Evolutionary conservation across 139 green algal species (phyloP).

Genomic region (Haematococcus lacustris): DNA sequence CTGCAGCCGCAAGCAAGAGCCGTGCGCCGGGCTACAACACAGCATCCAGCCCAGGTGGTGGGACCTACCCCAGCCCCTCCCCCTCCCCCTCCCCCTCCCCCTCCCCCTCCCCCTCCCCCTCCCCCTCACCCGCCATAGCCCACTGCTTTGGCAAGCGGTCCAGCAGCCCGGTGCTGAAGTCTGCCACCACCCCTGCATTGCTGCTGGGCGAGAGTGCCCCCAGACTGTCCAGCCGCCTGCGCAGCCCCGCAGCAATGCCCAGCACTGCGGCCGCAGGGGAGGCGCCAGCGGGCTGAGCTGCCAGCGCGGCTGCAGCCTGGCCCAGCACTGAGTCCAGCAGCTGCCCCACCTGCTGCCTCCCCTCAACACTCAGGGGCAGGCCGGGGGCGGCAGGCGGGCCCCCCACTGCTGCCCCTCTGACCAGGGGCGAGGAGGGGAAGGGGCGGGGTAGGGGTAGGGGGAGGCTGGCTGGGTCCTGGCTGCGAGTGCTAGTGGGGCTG

Average conservation of each 20-base stretch:
- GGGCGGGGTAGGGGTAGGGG: no score
- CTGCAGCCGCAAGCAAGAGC: no score
- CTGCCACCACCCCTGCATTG: constrained; percentile 7
- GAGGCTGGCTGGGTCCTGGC: no score
- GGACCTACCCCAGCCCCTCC: not conserved
- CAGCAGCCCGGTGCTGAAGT: constrained; percentile 27
- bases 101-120: not conserved
- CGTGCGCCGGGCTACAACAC: no score
- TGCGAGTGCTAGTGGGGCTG: not conserved
- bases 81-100: not conserved
- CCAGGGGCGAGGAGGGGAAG: not conserved
- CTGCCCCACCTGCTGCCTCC: no score
- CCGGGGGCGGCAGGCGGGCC: not conserved
- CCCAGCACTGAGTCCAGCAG: no score
- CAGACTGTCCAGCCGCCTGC: constrained; percentile 16
- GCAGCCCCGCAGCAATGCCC: constrained; percentile 10
- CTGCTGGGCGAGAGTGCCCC: no score
- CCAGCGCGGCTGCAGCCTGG: not conserved
- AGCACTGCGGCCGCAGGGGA: constrained; percentile 7
- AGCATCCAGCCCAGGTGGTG: not conserved
- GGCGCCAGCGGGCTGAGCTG: constrained; percentile 7
- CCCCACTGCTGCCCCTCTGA: constrained; percentile 5
- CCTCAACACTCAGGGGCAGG: not conserved
- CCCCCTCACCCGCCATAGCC: constrained; percentile 1
- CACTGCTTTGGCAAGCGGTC: constrained; percentile 39